A percentile compares a stretch with the other conserved stretches of the same genome.
These are phyloP conservation scores for Bonia amplexicaulis DNA, from an alignment of 176 grass and related monocot species.

Conservation along the genomic window DNA sequence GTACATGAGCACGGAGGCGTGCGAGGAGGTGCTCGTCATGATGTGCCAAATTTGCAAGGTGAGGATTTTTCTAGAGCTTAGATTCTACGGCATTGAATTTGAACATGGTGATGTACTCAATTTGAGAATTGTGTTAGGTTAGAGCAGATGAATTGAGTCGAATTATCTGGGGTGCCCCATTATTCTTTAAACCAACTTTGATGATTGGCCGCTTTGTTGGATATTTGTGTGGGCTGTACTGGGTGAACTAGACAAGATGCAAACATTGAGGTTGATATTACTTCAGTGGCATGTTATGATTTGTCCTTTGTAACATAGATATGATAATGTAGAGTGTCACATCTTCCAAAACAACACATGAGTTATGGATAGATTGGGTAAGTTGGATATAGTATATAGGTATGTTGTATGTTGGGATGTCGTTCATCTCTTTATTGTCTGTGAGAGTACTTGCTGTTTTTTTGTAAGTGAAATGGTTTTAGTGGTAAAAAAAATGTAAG, in stretches of 20 bases:
- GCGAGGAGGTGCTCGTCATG: conserved; percentile 56
- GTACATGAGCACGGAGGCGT: conserved; percentile 41
- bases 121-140: not conserved
- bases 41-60: conserved; percentile 68
- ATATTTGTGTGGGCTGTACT: not conserved
- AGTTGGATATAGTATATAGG: not conserved
- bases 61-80: not conserved
- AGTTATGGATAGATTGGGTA: not conserved
- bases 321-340: not conserved
- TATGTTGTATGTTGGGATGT: not conserved
- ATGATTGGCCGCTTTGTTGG: not conserved
- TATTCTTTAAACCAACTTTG: not conserved
- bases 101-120: not conserved
- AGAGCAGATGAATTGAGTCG: not conserved
- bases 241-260: not conserved
- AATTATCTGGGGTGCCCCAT: not conserved
- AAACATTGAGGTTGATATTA: not conserved
- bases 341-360: not conserved
- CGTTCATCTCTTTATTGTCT: not conserved
- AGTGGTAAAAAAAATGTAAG: not conserved
- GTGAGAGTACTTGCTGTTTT: not conserved
- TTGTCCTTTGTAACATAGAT: not conserved
- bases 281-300: not conserved
- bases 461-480: not conserved
- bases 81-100: not conserved